Conservation (phyloP, 768 basidiomycete genomes). For the Tephrocybe sp. region DNA sequence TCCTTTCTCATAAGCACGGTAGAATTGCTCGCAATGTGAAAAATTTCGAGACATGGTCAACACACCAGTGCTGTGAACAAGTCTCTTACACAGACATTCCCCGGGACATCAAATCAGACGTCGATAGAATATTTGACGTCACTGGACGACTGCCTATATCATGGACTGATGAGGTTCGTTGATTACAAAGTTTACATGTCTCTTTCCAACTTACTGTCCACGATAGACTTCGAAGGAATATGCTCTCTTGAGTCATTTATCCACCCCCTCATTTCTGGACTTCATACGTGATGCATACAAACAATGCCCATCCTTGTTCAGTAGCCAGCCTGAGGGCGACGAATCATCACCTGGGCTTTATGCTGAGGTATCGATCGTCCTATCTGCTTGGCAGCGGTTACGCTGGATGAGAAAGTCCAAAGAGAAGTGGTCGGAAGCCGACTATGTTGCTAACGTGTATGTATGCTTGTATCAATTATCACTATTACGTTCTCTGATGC, state of each 20-base stretch:
- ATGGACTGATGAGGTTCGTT: conserved; percentile 43
- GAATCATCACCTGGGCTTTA: conserved; percentile 23
- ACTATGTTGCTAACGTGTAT: conserved; percentile 55
- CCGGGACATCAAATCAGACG: conserved; percentile 31
- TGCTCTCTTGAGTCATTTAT: conserved; percentile 18
- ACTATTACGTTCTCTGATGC: too few relatives aligned
- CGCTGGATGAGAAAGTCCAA: conserved; percentile 41
- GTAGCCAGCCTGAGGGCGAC: conserved; percentile 18
- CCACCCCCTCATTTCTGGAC: conserved; percentile 24
- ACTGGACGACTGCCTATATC: conserved; percentile 33
- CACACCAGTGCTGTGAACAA: conserved; percentile 49
- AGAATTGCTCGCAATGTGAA: conserved; percentile 51
- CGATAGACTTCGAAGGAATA: background rate
- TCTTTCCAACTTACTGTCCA: background rate
- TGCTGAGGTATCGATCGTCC: conserved; percentile 40
- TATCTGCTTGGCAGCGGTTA: conserved; percentile 45
- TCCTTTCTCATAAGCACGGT: background rate
- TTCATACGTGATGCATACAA: conserved; percentile 31
- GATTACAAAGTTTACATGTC: background rate
- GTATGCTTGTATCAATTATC: conserved; percentile 17
- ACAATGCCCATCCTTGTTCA: conserved; percentile 40
- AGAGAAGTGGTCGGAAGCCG: conserved; percentile 54
- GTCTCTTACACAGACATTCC: conserved; percentile 48
- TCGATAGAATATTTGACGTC: conserved; percentile 39
- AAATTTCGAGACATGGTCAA: conserved; percentile 52